A percentile compares a stretch with the other conserved stretches of the same genome.
Conservation (phyloP, 2,329 filamentous ascomycete species). For the Exophiala alcalophila region DNA sequence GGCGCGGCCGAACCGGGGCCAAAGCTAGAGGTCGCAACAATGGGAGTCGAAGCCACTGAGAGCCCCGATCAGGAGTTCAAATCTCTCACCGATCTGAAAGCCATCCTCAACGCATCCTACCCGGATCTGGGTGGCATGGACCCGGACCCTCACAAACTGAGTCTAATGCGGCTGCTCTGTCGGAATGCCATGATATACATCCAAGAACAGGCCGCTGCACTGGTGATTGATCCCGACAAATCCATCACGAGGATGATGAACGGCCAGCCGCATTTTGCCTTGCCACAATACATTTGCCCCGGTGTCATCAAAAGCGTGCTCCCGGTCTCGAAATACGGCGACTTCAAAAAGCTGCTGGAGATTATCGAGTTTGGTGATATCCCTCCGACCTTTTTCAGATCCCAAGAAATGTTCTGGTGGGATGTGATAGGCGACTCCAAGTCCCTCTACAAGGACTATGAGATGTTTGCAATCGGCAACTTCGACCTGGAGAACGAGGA, state of each 20-base stretch:
- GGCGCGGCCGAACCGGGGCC: too few species aligned
- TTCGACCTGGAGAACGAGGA: slow-evolving; percentile 9
- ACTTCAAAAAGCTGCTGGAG: slow-evolving; percentile 1
- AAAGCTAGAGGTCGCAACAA: background rate
- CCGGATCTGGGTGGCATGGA: slow-evolving; percentile 6
- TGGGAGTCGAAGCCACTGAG: background rate
- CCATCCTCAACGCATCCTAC: background rate
- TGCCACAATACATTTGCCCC: slow-evolving; percentile 6
- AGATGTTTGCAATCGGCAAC: slow-evolving; percentile 8
- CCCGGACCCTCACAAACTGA: slow-evolving; percentile 7
- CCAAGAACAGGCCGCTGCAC: slow-evolving; percentile 5
- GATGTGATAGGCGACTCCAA: slow-evolving; percentile 8
- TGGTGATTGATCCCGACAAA: slow-evolving; percentile 5
- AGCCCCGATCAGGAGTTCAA: slow-evolving; percentile 1
- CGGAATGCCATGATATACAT: slow-evolving; percentile 11
- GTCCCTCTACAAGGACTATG: slow-evolving; percentile 5
- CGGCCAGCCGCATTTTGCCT: background rate
- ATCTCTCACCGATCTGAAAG: slow-evolving; percentile 7
- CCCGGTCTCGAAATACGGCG: slow-evolving; percentile 3
- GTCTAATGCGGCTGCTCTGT: slow-evolving; percentile 11
- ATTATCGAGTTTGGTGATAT: slow-evolving; percentile 5
- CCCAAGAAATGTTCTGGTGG: slow-evolving; percentile 6
- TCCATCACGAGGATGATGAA: slow-evolving; percentile 3
- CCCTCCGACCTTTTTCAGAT: too few species aligned
- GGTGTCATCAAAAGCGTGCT: slow-evolving; percentile 10